These are phyloP conservation scores for Coelastrella sp. DNA, from an alignment of 139 green algal genomes.

Conservation along the genomic window DNA sequence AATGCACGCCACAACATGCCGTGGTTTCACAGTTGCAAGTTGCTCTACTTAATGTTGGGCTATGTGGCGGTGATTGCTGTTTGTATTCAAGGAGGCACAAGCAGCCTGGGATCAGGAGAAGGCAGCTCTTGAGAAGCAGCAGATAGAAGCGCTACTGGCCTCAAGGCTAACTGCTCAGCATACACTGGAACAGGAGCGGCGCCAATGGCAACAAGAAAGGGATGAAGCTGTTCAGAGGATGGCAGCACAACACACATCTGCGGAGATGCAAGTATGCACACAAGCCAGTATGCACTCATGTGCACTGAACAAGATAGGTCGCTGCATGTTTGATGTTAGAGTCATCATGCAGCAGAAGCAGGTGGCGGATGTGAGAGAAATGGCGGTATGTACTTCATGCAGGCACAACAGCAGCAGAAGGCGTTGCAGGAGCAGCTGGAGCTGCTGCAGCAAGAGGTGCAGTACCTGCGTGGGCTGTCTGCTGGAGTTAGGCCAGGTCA, in stretches of 20 bases:
- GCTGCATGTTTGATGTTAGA: not conserved
- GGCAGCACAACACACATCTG: slow-evolving; percentile 9
- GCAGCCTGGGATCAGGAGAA: not conserved
- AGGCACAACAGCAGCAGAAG: slow-evolving; percentile 5
- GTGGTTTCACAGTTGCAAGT: not conserved
- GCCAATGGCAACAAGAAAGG: slow-evolving; percentile 22
- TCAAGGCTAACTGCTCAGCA: slow-evolving; percentile 2
- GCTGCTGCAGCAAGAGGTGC: not conserved
- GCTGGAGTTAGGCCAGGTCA: not conserved
- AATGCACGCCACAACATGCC: no score
- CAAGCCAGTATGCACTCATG: not conserved
- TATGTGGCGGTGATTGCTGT: not conserved
- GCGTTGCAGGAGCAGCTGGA: slow-evolving; percentile 2
- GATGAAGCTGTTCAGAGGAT: slow-evolving; percentile 29
- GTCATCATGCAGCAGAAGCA: not conserved
- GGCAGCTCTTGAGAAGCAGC: not conserved
- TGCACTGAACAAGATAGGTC: not conserved
- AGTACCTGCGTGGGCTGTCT: not conserved
- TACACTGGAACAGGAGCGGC: slow-evolving; percentile 5
- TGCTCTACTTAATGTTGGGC: not conserved
- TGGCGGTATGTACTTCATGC: not conserved
- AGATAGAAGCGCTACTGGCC: not conserved
- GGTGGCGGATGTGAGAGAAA: no score
- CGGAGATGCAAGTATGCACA: slow-evolving; percentile 27
- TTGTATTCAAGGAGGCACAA: slow-evolving; percentile 6